phyloP scores from a whole-genome alignment of 2,329 filamentous ascomycete genomes.

The Tolypocladium amazonense region DNA sequence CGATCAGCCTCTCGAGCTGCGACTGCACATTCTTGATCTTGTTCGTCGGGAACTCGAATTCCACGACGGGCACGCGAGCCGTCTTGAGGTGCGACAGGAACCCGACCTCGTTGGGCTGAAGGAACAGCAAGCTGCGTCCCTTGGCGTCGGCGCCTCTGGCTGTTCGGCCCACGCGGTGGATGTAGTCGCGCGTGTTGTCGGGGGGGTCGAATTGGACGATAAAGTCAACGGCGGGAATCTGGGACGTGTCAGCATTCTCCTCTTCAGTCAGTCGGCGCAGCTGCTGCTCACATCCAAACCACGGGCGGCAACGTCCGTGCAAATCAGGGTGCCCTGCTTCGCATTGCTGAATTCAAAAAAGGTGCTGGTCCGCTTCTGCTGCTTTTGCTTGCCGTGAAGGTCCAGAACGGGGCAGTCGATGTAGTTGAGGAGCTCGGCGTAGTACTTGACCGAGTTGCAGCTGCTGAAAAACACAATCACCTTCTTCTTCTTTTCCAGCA shows the following conservation, averaged over 20 bases:
- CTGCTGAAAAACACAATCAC: slow-evolving; percentile 94
- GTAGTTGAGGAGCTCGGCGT: slow-evolving; percentile 91
- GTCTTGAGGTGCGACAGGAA: slow-evolving; percentile 89
- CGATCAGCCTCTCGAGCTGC: slow-evolving; percentile 88
- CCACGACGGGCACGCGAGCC: slow-evolving; percentile 83
- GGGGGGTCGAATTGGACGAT: slow-evolving; percentile 94
- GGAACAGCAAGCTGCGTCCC: slow-evolving; percentile 83
- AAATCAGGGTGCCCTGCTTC: slow-evolving; percentile 78
- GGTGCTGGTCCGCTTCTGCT: slow-evolving; percentile 96
- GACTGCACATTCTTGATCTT: slow-evolving; percentile 87
- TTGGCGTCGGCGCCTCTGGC: slow-evolving; percentile 75
- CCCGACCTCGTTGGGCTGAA: slow-evolving; percentile 84
- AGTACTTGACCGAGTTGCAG: slow-evolving; percentile 92
- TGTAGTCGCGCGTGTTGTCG: slow-evolving; percentile 83
- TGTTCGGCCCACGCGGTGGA: slow-evolving; percentile 92
- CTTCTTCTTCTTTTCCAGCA: slow-evolving; percentile 77
- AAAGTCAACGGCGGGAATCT: slow-evolving; percentile 92
- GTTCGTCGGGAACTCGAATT: slow-evolving; percentile 88
- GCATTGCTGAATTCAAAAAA: slow-evolving; percentile 88
- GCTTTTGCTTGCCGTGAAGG: slow-evolving; percentile 92
- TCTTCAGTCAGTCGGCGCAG: not conserved
- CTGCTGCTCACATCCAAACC: slow-evolving; percentile 63
- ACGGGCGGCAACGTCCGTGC: slow-evolving; percentile 91
- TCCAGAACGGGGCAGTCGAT: slow-evolving; percentile 86
- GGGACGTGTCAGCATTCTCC: slow-evolving; percentile 2